Conservation (phyloP, 2,329 filamentous ascomycete genomes). For the Penicillium sp. region DNA sequence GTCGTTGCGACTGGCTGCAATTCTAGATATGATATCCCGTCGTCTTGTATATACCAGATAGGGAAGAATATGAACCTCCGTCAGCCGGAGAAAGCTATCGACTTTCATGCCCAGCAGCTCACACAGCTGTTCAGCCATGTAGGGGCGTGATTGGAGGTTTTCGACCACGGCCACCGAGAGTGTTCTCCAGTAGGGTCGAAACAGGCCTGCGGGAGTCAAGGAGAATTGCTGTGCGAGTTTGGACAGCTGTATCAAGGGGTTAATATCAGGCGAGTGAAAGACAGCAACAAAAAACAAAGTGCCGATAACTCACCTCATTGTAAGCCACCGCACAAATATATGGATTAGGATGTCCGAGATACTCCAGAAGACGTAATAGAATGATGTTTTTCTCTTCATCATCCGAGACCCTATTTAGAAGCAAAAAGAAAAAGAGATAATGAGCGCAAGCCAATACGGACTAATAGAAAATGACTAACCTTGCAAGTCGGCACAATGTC, state of each 20-base stretch:
- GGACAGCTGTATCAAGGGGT: slow-evolving; percentile 57
- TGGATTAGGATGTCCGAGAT: slow-evolving; percentile 80
- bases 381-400: slow-evolving; percentile 87
- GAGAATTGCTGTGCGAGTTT: slow-evolving; percentile 70
- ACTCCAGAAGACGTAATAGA: slow-evolving; percentile 80
- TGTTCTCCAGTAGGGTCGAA: slow-evolving; percentile 87
- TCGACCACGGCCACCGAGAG: slow-evolving; percentile 82
- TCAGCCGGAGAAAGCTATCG: slow-evolving; percentile 71
- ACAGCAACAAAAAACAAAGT: too few species aligned
- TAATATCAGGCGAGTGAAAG: neutral
- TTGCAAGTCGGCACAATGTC: slow-evolving; percentile 82
- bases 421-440: too few species aligned
- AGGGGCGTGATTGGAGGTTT: slow-evolving; percentile 78
- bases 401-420: slow-evolving; percentile 65
- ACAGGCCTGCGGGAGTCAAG: slow-evolving; percentile 68
- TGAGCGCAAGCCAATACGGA: neutral
- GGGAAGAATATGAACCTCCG: slow-evolving; percentile 82
- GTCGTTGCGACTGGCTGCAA: slow-evolving; percentile 70
- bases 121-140: slow-evolving; percentile 77
- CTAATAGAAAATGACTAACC: slow-evolving; percentile 47
- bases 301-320: slow-evolving; percentile 64
- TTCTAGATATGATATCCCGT: slow-evolving; percentile 76
- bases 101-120: slow-evolving; percentile 79
- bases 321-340: slow-evolving; percentile 81
- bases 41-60: slow-evolving; percentile 81